Base-by-base conservation (phyloP, 2,329 filamentous ascomycete species). In the Emericellopsis cladophorae region DNA sequence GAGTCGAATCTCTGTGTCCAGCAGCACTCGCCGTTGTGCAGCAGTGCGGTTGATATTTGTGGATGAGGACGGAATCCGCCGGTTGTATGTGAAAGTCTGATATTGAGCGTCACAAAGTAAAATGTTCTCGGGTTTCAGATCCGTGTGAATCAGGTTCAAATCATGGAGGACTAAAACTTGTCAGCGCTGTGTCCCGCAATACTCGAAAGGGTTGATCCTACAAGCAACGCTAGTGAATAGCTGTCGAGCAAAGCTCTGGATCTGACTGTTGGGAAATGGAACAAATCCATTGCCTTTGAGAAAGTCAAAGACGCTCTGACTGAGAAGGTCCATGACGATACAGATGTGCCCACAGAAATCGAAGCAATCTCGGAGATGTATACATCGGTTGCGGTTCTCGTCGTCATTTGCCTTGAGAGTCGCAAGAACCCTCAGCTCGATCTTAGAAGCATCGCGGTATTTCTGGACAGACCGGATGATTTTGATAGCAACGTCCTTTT, bases 391-490 rank as follows among this genome's bases (percentile, higher is more conserved):
- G 44, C 88, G 78, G 60, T 98, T 96, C 49, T 84, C 76, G 45
- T 81, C 77, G 58, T 98, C 92, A 58, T 96, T 96, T 35, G 84
- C 84, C 49, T 89, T 84, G 37, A 98, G 68, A 0, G 92, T 98
- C 43, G 89, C 88, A 11, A 98, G 68, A 4, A 98, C 92, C 45
- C 92, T 79, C 31, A 98, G 69, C 59, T 98, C 92, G 52, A 98
- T 98, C 48, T 88, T 79, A 8, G 86, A 94, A 31, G 92, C 92
- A 64, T 98, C 92, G 37, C 92, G 82, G 57, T 98, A 98, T 59
- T 98, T 98, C 56, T 95, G 92, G 11, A 98, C 92, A 1, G 92
- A 95, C 50, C 92, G 82, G 49, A 98, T 96, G 59, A 98, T 94
- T 62, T 98, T 98, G 61, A 98, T 87, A 29, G 92, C 92, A 32